Conservation (phyloP, 2,329 filamentous ascomycete species). For the Waltergamsia citrina region DNA sequence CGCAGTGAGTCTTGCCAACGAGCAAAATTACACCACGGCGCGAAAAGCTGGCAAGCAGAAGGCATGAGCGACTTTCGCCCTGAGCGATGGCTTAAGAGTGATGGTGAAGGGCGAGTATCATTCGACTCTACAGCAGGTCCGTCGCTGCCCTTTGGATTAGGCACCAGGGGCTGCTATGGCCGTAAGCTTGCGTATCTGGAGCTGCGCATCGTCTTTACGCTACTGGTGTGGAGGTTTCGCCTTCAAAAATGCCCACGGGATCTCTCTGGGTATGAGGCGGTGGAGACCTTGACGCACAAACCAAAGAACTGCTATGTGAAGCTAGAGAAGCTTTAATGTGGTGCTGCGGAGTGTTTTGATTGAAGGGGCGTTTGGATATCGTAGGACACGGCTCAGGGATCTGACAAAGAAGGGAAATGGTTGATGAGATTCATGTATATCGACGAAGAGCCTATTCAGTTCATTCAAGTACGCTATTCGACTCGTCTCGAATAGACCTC, state of each 20-base stretch:
- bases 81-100: constrained; percentile 4
- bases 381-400: too few species aligned
- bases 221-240: constrained; percentile 18
- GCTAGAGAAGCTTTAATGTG: too few species aligned
- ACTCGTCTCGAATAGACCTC: too few species aligned
- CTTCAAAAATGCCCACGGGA: constrained; percentile 8
- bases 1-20: constrained; percentile 2
- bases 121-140: constrained; percentile 21
- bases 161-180: constrained; percentile 25
- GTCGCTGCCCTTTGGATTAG: constrained; percentile 21
- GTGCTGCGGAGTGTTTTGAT: too few species aligned
- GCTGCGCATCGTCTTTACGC: constrained; percentile 14
- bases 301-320: too few species aligned
- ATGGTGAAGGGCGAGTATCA: constrained; percentile 3
- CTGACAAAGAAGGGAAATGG: too few species aligned
- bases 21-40: too few species aligned
- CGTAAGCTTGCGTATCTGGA: constrained; percentile 17
- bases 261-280: constrained; percentile 10
- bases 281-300: constrained; percentile 10
- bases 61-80: constrained; percentile 1
- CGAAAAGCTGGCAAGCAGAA: too few species aligned
- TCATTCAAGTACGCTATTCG: too few species aligned
- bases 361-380: too few species aligned
- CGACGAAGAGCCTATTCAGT: too few species aligned
- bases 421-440: too few species aligned